Base-by-base conservation (phyloP, 257 asterid species). In the Primulina tabacum region DNA sequence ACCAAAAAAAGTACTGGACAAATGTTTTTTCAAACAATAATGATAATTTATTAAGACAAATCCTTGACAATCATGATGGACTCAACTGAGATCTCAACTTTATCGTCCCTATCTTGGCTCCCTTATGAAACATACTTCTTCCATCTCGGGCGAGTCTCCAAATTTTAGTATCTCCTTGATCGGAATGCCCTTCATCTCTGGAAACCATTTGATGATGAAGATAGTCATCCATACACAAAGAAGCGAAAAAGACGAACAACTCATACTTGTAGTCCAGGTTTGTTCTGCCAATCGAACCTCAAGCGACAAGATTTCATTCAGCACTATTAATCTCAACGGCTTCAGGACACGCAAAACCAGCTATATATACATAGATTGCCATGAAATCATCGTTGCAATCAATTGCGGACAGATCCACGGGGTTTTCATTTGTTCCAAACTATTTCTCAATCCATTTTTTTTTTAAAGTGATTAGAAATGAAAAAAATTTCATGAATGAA, bases 291-390 rank as follows among this genome's bases (percentile, higher is more conserved):
- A 77, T 12, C 82, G 63, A 1, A 77, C 53, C n/a, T 82, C 86
- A 2, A 79, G 18, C 2, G 82, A 80, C 34, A 75, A 47, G 0
- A 79, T 78, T 20, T 82, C 86, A 6, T 82, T 75, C 0, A 82
- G 78, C 0, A 82, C 73, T n/a, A 82, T 24, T 82, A 83, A 82
- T 52, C 81, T 79, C 0, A 78, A 40, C 0, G 83, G 85, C 4
- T 82, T 80, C 82, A 81, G 0, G 78, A 81, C 79, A 81, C 2
- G 83, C 83, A 32, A 75, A 82, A 2, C 28, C 79, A 6, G 77
- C 71, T 16, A 78, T 75, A 3, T 66, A 78, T 0, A 62, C 2
- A 61, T 77, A 82, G 2, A 78, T 81, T 1, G 64, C 67, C 0
- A 52, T 0, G 14, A 81, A 7, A 75, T 73, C 0, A 37, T 0